Evolutionary conservation across 306 rosid genomes (phyloP).

Genomic region (Casuarina glauca): DNA sequence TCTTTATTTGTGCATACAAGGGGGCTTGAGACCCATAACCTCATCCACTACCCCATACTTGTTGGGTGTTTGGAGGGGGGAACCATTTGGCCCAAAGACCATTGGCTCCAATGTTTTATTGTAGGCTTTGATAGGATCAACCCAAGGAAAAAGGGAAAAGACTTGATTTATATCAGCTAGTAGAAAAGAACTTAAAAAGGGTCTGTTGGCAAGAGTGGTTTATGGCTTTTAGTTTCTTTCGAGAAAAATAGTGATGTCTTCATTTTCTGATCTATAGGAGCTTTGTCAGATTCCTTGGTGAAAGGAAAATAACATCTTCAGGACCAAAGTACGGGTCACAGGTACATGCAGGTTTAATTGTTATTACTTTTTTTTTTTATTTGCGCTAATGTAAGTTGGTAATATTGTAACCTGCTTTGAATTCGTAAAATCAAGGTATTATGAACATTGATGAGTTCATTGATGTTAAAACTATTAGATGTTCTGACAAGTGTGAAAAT

Average conservation of each 20-base stretch:
- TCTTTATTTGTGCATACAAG: not conserved
- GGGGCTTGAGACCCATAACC: not conserved
- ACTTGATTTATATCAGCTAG: not conserved
- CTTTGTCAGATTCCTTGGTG: conserved; percentile 81
- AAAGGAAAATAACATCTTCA: conserved; percentile 58
- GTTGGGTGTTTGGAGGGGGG: not conserved
- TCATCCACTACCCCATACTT: not conserved
- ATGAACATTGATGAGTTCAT: not conserved
- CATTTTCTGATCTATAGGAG: conserved; percentile 53
- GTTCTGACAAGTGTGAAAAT: not conserved
- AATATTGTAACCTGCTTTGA: not conserved
- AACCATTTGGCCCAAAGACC: not conserved
- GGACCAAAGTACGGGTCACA: conserved; percentile 77
- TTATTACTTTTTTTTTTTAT: not conserved
- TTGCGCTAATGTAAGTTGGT: not conserved
- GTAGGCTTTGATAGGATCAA: not conserved
- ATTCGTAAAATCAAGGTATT: not conserved
- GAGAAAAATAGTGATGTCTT: conserved; percentile 15
- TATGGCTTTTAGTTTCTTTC: conserved; percentile 25
- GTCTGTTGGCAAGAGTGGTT: not conserved
- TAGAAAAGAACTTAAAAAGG: not conserved
- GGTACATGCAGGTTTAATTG: conserved; percentile 41
- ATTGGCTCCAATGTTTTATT: not conserved
- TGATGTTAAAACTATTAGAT: not conserved
- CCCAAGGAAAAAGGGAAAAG: not conserved